These are phyloP conservation scores for Aspergillus sp. DNA, from an alignment of 2,329 filamentous ascomycete species.

Conservation along the genomic window DNA sequence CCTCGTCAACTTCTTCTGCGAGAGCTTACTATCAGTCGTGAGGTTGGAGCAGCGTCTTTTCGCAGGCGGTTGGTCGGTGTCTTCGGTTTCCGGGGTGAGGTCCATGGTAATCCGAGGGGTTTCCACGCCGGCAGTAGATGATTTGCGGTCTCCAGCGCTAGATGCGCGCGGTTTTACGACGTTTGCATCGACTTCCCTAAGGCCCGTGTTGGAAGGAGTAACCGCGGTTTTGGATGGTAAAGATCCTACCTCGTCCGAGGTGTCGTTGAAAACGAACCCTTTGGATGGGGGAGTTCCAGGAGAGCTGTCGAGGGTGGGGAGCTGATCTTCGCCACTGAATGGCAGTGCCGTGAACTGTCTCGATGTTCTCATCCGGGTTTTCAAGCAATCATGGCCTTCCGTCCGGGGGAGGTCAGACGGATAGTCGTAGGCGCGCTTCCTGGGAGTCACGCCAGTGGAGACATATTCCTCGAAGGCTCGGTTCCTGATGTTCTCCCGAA, in stretches of 20 bases:
- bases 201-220: constrained; percentile 43
- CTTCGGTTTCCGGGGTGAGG: constrained; percentile 24
- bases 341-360: constrained; percentile 35
- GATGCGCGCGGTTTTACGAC: constrained; percentile 38
- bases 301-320: constrained; percentile 24
- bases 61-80: constrained; percentile 25
- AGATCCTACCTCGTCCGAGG: constrained; percentile 40
- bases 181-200: constrained; percentile 57
- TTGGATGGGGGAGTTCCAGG: constrained; percentile 50
- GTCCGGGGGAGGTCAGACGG: constrained; percentile 78
- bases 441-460: constrained; percentile 82
- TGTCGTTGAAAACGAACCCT: constrained; percentile 56
- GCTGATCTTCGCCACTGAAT: constrained; percentile 33
- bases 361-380: constrained; percentile 53
- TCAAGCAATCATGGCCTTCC: constrained; percentile 59
- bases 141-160: constrained; percentile 24
- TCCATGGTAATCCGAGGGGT: constrained; percentile 2
- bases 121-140: not conserved
- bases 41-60: constrained; percentile 35
- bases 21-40: constrained; percentile 43
- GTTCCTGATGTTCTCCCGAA: constrained; percentile 68
- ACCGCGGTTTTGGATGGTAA: constrained; percentile 30
- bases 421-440: constrained; percentile 78
- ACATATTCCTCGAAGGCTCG: constrained; percentile 75
- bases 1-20: constrained; percentile 44